Evolutionary conservation across 1,139 yeast species (phyloP).

Genomic region (Saccharomycopsis hybrid): DNA sequence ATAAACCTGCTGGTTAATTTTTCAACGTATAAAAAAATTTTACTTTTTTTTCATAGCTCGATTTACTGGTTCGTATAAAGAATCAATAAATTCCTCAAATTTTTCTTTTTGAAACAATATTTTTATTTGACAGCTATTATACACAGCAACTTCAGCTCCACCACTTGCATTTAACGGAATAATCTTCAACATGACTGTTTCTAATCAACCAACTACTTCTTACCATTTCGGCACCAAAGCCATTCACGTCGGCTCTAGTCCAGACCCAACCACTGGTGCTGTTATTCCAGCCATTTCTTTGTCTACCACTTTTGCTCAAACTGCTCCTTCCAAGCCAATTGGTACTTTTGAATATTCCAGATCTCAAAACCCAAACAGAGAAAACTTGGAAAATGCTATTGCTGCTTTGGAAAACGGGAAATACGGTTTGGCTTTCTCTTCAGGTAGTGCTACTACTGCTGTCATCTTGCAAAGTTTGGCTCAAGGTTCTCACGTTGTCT

Average conservation of each 20-base stretch:
- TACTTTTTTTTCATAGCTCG: no score
- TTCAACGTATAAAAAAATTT: no score
- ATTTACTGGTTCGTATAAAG: no score
- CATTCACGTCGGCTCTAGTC: slow-evolving; percentile 75
- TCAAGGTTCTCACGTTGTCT: slow-evolving; percentile 65
- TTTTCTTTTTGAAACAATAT: no score
- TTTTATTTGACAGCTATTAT: no score
- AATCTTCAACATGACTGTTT: background rate
- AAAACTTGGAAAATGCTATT: slow-evolving; percentile 71
- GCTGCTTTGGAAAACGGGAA: slow-evolving; percentile 77
- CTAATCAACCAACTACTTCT: background rate
- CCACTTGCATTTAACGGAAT: no score
- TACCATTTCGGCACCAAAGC: slow-evolving; percentile 65
- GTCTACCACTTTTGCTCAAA: slow-evolving; percentile 82
- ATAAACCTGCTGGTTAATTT: no score
- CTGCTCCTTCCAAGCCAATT: slow-evolving; percentile 68
- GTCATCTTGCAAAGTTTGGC: slow-evolving; percentile 70
- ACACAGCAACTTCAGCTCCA: no score
- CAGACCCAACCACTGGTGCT: slow-evolving; percentile 75
- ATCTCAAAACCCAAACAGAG: slow-evolving; percentile 85
- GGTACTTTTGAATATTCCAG: slow-evolving; percentile 83
- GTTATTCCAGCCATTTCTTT: slow-evolving; percentile 81
- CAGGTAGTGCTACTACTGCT: slow-evolving; percentile 87
- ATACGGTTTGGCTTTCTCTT: slow-evolving; percentile 72
- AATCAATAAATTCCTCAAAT: no score